A percentile compares a stretch with the other conserved stretches of the same genome.
Conservation (phyloP, 352 stramenopile genomes). For the Globisporangium nodosum region DNA sequence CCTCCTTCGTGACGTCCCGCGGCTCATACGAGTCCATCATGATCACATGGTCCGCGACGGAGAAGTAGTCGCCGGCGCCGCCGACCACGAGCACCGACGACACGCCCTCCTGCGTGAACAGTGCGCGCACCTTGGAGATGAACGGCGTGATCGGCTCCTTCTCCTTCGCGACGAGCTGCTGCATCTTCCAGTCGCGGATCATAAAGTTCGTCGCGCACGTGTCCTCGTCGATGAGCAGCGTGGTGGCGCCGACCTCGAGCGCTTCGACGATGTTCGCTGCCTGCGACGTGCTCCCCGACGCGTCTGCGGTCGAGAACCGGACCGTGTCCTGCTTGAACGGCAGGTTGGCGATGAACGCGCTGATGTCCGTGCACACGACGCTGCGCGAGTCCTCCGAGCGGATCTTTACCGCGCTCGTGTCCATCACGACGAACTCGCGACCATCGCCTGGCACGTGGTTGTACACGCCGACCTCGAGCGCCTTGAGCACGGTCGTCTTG, state of each 20-base stretch:
- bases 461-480: constrained; percentile 93
- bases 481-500: constrained; percentile 95
- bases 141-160: constrained; percentile 98
- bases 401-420: constrained; percentile 91
- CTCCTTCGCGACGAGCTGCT: constrained; percentile 91
- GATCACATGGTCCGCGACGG: constrained; percentile 93
- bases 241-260: constrained; percentile 87
- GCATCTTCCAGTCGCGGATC: constrained; percentile 97
- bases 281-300: constrained; percentile 95
- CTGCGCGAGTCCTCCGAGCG: constrained; percentile 93
- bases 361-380: constrained; percentile 91
- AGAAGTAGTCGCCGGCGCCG: constrained; percentile 95
- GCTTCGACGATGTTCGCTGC: constrained; percentile 95
- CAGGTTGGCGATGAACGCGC: constrained; percentile 95
- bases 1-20: constrained; percentile 87
- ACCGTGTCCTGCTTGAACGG: constrained; percentile 92
- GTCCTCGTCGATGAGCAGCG: constrained; percentile 96
- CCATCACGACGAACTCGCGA: constrained; percentile 92
- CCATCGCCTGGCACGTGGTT: constrained; percentile 95
- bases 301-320: constrained; percentile 90
- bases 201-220: constrained; percentile 98
- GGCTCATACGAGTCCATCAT: constrained; percentile 96
- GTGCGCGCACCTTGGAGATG: constrained; percentile 91
- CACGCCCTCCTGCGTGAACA: constrained; percentile 86
- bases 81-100: constrained; percentile 96